These are phyloP conservation scores for Tirmania nivea DNA, from an alignment of 495 filamentous ascomycete species.

Conservation along the genomic window DNA sequence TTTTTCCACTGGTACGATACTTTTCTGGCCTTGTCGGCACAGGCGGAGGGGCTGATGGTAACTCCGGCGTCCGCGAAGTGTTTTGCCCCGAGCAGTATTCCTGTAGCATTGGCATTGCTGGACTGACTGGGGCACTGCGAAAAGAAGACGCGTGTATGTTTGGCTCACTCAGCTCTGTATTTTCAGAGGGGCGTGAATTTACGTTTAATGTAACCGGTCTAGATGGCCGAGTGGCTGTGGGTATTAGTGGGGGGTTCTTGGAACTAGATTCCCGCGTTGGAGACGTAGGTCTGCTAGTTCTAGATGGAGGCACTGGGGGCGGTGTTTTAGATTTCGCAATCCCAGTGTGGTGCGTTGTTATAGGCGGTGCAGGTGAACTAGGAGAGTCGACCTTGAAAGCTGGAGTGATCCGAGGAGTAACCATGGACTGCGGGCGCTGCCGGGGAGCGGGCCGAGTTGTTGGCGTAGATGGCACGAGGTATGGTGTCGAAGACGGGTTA, in stretches of 20 bases:
- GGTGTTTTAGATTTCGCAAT: conserved; percentile 17
- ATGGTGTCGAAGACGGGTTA: not conserved
- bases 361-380: conserved; percentile 36
- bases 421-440: not conserved
- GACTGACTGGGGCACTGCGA: conserved; percentile 11
- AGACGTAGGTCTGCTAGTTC: conserved; percentile 23
- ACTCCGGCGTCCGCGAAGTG: conserved; percentile 3
- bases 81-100: not conserved
- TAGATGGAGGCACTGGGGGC: conserved; percentile 19
- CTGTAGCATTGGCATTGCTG: not conserved
- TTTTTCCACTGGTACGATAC: conserved; percentile 47
- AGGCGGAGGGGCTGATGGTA: conserved; percentile 25
- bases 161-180: not conserved
- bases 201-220: conserved; percentile 21
- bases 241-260: conserved; percentile 26
- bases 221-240: conserved; percentile 30
- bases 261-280: conserved; percentile 25
- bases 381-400: conserved; percentile 54
- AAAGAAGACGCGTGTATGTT: conserved; percentile 19
- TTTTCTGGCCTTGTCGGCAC: conserved; percentile 45
- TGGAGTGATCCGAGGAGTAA: conserved; percentile 27
- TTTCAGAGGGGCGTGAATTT: too few relatives aligned
- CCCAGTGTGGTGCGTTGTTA: not conserved
- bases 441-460: not conserved
- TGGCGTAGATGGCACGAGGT: not conserved